Evolutionary conservation across 2,329 filamentous ascomycete species (phyloP), one percentile per base, ranked within the genome.

Genomic region (Aphanocladium album): DNA sequence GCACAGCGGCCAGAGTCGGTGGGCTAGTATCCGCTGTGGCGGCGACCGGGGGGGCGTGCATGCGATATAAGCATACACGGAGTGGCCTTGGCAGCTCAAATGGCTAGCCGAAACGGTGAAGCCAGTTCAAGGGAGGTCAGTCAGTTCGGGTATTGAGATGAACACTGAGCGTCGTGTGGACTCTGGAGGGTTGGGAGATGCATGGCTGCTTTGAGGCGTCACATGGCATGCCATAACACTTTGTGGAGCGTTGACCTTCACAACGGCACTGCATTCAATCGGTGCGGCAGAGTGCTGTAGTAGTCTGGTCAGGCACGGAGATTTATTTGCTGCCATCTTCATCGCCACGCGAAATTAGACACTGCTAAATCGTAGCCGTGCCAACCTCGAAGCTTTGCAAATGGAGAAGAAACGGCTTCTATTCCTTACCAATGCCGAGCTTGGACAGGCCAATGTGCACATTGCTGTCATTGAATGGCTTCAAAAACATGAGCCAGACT

Each of bases 371-470:
- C 16, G 16, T 17, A 39, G 35, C 35, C 35, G 35, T 39, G 35
- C 35, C 35, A 16, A 16, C 9, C 35, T 3, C 35, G 35, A 39
- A 39, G 12, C 35, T n/a, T 49, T 49, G n/a, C 16, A 16, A 35
- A 57, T 49, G 43, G 43, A 47, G 9, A 49, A 21, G 21, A 27
- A 39, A 21, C 54, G 54, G 14, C 54, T 69, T 1, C 53, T 69
- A 2, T 57, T 69, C 4, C 59, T 64, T 3, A 65, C 62, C 19
- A 69, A 69, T 60, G 58, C 64, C 1, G 66, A 69, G 41, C 58
- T 58, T 30, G 66, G 66, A 2, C 68, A 69, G 50, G 64, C 67
- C 43, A 68, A 68, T 41, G 63, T 69, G 5, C 64, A 66, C 57
- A 62, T 69, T 1, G 68, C 67, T 19, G 59, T 60, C 12, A 59